Percentiles rank a stretch among this genome's conserved stretches.
Evolutionary conservation across 2,329 filamentous ascomycete genomes (phyloP).

Genomic region (Coniella vitis): DNA sequence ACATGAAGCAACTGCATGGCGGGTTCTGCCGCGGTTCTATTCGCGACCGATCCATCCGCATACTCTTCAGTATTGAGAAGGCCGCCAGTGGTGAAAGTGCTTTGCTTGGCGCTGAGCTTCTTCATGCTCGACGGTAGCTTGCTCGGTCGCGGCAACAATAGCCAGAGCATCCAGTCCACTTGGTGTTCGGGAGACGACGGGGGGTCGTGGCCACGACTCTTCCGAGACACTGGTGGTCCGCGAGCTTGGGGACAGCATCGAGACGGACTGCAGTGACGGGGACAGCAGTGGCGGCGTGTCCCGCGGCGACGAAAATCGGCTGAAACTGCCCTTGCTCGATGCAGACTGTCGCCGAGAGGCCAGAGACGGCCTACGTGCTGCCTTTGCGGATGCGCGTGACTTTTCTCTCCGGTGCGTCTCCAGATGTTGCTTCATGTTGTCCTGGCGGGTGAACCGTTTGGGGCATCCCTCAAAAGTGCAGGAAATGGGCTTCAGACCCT

Average conservation of each 20-base stretch:
- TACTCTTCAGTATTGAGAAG: constrained; percentile 8
- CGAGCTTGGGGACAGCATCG: constrained; percentile 42
- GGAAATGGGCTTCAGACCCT: constrained; percentile 68
- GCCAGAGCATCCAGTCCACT: constrained; percentile 50
- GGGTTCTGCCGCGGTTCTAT: neutral
- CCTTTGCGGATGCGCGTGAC: constrained; percentile 33
- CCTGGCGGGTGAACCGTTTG: constrained; percentile 73
- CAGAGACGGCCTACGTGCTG: constrained; percentile 20
- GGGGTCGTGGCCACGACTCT: constrained; percentile 39
- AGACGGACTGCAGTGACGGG: constrained; percentile 27
- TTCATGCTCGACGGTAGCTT: neutral
- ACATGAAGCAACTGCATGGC: too few species aligned
- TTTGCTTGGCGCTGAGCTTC: constrained; percentile 36
- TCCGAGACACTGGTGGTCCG: constrained; percentile 14
- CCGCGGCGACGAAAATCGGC: constrained; percentile 19
- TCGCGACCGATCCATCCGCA: neutral
- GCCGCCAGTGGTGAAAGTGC: constrained; percentile 21
- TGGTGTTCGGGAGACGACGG: constrained; percentile 31
- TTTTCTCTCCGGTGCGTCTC: constrained; percentile 67
- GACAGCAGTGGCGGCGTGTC: constrained; percentile 27
- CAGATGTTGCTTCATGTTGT: constrained; percentile 84
- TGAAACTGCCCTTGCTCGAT: constrained; percentile 21
- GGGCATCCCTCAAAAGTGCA: constrained; percentile 52
- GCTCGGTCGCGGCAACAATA: constrained; percentile 38
- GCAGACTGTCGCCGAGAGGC: constrained; percentile 19